Evolutionary conservation across 371 early-diverging fungal genomes (phyloP).

Genomic region (Actinomortierella wolfii): DNA sequence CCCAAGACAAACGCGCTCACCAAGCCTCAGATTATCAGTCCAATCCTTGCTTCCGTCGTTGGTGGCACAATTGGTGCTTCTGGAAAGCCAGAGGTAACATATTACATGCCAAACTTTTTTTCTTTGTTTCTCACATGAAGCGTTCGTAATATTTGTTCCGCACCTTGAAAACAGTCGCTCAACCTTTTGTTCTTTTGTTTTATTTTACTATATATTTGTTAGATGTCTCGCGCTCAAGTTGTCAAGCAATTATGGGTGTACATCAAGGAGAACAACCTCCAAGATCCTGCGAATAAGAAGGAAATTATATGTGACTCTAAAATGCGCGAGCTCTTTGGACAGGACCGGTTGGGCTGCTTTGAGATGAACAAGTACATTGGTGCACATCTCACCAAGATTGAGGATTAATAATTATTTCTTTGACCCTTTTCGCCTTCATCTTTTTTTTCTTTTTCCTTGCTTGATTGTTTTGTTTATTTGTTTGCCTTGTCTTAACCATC

Average conservation of each 20-base stretch:
- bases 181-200: slow-evolving; percentile 30
- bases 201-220: slow-evolving; percentile 18
- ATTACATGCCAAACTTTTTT: neutral
- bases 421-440: too few relatives aligned
- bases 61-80: slow-evolving; percentile 36
- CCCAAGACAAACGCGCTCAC: slow-evolving; percentile 19
- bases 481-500: too few relatives aligned
- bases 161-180: neutral
- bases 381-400: slow-evolving; percentile 24
- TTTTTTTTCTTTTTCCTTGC: too few relatives aligned
- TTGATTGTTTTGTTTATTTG: too few relatives aligned
- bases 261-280: slow-evolving; percentile 55
- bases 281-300: slow-evolving; percentile 50
- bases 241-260: slow-evolving; percentile 62
- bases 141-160: neutral
- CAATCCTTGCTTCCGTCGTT: slow-evolving; percentile 9
- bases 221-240: slow-evolving; percentile 57
- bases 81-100: slow-evolving; percentile 27
- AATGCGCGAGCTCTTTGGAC: slow-evolving; percentile 18
- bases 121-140: neutral
- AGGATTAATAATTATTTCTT: neutral
- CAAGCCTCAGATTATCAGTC: slow-evolving; percentile 29
- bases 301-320: slow-evolving; percentile 20
- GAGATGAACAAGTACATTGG: slow-evolving; percentile 35
- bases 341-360: slow-evolving; percentile 21